Evolutionary conservation across 352 stramenopile species (phyloP).

Genomic region (Albugo laibachii): DNA sequence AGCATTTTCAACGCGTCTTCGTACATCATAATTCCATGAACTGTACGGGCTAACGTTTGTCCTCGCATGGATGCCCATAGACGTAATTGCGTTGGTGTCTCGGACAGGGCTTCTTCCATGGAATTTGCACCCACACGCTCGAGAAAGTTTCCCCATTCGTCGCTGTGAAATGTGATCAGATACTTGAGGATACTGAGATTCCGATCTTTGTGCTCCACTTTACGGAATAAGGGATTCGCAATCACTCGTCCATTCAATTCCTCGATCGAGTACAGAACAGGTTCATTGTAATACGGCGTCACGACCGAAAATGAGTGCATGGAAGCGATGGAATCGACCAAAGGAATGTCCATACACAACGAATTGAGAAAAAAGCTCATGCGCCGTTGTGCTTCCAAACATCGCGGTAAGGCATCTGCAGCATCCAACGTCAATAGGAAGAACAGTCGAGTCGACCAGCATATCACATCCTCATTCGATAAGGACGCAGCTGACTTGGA

Average conservation of each 20-base stretch:
- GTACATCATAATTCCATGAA: conserved; percentile 82
- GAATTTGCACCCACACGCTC: conserved; percentile 52
- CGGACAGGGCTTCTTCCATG: conserved; percentile 45
- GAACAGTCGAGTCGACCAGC: conserved; percentile 54
- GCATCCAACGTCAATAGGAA: conserved; percentile 38
- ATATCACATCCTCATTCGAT: conserved; percentile 41
- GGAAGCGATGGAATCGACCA: conserved; percentile 43
- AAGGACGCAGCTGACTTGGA: conserved; percentile 15
- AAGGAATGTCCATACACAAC: conserved; percentile 65
- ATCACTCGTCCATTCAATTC: conserved; percentile 60
- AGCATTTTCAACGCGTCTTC: conserved; percentile 72
- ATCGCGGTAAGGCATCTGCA: conserved; percentile 35
- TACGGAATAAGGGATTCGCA: conserved; percentile 15
- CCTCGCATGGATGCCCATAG: conserved; percentile 70
- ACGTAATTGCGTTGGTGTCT: conserved; percentile 47
- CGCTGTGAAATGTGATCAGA: conserved; percentile 69
- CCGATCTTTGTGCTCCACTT: background rate
- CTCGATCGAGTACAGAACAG: conserved; percentile 71
- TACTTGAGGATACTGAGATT: conserved; percentile 79
- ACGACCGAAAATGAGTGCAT: conserved; percentile 81
- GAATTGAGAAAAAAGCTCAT: conserved; percentile 79
- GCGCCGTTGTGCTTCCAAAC: conserved; percentile 63
- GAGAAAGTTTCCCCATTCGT: conserved; percentile 80
- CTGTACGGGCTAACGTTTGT: conserved; percentile 70
- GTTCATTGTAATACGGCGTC: conserved; percentile 78